A percentile compares a stretch with the other conserved stretches of the same genome.
phyloP scores from a whole-genome alignment of 1,139 yeast genomes.

The Pichia sp. region DNA sequence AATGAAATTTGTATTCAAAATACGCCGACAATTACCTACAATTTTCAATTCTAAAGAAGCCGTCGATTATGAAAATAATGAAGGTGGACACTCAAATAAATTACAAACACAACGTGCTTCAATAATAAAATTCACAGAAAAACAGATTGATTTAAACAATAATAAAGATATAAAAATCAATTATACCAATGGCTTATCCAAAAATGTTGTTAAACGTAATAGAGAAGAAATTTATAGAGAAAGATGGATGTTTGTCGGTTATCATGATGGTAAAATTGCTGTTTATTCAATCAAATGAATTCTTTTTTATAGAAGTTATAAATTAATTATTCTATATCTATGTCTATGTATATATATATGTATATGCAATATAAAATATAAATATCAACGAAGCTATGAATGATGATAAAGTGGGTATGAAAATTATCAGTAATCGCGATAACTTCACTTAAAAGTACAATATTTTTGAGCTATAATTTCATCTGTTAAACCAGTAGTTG shows the following conservation, averaged over 20 bases:
- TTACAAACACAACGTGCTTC: conserved; percentile 20
- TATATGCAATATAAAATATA: too few species aligned
- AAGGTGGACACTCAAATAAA: conserved; percentile 13
- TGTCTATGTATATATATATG: too few species aligned
- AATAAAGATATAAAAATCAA: conserved; percentile 13
- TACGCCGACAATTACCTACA: conserved; percentile 24
- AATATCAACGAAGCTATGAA: too few species aligned
- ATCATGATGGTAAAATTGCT: conserved; percentile 28
- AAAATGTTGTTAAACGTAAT: conserved; percentile 26
- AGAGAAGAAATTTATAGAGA: conserved; percentile 21
- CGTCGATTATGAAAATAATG: conserved; percentile 9
- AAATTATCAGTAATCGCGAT: background rate
- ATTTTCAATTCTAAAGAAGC: conserved; percentile 17
- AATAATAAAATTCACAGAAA: conserved; percentile 16
- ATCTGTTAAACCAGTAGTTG: conserved; percentile 22
- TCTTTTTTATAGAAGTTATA: background rate
- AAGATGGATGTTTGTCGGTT: conserved; percentile 27
- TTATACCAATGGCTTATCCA: conserved; percentile 27
- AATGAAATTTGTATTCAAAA: conserved; percentile 21
- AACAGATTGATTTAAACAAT: conserved; percentile 17
- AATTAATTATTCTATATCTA: background rate
- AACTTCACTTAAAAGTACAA: conserved; percentile 4
- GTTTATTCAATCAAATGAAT: conserved; percentile 16
- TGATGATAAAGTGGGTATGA: too few species aligned
- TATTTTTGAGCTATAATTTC: conserved; percentile 19